These are phyloP conservation scores for Penicillium thymicola DNA, from an alignment of 2,329 filamentous ascomycete species.

Conservation along the genomic window DNA sequence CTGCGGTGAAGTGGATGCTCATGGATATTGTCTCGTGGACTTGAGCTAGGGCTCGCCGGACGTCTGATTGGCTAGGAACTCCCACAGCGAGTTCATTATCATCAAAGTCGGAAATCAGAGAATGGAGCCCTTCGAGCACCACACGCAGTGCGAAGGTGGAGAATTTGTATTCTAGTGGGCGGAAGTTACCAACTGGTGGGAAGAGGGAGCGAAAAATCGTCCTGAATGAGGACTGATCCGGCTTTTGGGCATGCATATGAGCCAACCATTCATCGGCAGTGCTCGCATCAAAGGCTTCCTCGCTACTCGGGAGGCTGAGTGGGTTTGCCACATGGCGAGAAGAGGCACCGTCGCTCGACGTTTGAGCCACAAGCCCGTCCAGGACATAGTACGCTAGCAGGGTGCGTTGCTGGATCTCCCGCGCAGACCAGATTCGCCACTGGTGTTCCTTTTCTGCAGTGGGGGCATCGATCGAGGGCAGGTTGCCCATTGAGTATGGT, in stretches of 20 bases:
- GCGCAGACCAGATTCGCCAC: conserved; percentile 44
- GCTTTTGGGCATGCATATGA: conserved; percentile 32
- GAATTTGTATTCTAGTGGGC: conserved; percentile 32
- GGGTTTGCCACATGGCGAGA: conserved; percentile 45
- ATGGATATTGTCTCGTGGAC: conserved; percentile 40
- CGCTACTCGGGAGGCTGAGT: conserved; percentile 40
- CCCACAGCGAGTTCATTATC: conserved; percentile 40
- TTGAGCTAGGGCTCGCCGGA: conserved; percentile 40
- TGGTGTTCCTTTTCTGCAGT: conserved; percentile 38
- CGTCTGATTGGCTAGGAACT: conserved; percentile 39
- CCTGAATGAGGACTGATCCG: conserved; percentile 39
- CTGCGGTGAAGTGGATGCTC: conserved; percentile 35
- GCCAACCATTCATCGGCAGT: conserved; percentile 43
- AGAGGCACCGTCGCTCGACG: conserved; percentile 43
- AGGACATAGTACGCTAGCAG: conserved; percentile 46
- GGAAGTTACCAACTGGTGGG: conserved; percentile 30
- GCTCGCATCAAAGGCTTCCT: conserved; percentile 41
- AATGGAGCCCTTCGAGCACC: conserved; percentile 45
- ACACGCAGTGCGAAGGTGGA: conserved; percentile 44
- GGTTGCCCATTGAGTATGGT: conserved; percentile 31
- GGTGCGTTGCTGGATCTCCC: conserved; percentile 46
- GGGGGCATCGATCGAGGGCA: conserved; percentile 35
- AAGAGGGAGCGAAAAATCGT: conserved; percentile 43
- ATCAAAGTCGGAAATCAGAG: conserved; percentile 42
- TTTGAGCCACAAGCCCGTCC: conserved; percentile 46